A percentile compares a stretch with the other conserved stretches of the same genome.
Evolutionary conservation across 371 early-diverging fungal species (phyloP).

Genomic region (Mycotypha africana): DNA sequence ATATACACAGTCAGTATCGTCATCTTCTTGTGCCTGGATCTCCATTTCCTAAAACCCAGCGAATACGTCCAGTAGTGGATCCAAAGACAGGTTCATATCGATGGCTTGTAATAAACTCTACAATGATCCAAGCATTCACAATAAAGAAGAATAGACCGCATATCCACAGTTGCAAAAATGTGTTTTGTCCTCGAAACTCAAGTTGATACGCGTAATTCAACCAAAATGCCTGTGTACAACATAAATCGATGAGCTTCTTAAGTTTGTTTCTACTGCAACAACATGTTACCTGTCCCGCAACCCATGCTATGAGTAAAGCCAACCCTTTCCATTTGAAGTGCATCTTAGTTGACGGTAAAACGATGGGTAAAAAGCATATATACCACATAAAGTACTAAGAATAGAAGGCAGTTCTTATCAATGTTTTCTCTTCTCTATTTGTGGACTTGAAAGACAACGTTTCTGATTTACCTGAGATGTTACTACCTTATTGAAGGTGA

Average conservation of each 20-base stretch:
- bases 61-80: slow-evolving; percentile 40
- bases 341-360: slow-evolving; percentile 66
- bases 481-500: slow-evolving; percentile 94
- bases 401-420: background rate
- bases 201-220: slow-evolving; percentile 78
- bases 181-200: slow-evolving; percentile 82
- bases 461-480: slow-evolving; percentile 82
- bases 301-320: slow-evolving; percentile 66
- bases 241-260: no score
- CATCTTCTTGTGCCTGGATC: slow-evolving; percentile 28
- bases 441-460: background rate
- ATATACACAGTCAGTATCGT: background rate
- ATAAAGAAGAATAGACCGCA: slow-evolving; percentile 67
- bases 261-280: background rate
- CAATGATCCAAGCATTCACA: slow-evolving; percentile 64
- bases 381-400: slow-evolving; percentile 99
- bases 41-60: slow-evolving; percentile 51
- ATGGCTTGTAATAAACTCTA: slow-evolving; percentile 55
- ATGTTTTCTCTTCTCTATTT: background rate
- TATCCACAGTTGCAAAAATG: slow-evolving; percentile 70
- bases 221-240: slow-evolving; percentile 72
- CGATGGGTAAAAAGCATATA: slow-evolving; percentile 83
- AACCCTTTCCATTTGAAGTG: slow-evolving; percentile 53
- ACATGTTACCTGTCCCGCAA: slow-evolving; percentile 62
- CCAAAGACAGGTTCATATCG: slow-evolving; percentile 52